phyloP scores from a whole-genome alignment of 306 rosid genomes.

The peach (Prunus persica) region Prunus_persica_NCBIv2 NC_034009.1:29951001-29951500 shows the following conservation, averaged over 20 bases:
- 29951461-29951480: neutral
- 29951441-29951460: neutral
- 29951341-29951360: slow-evolving; percentile 62
- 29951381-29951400: slow-evolving; percentile 89
- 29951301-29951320: slow-evolving; percentile 18
- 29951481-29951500: slow-evolving; percentile 19
- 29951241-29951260: neutral
- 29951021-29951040: neutral
- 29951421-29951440: neutral
- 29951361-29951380: slow-evolving; percentile 77
- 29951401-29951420: slow-evolving; percentile 69
- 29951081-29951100: neutral
- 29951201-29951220: slow-evolving; percentile 66
- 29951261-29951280: neutral
- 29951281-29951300: neutral
- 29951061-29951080: neutral
- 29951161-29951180: slow-evolving; percentile 71
- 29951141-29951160: slow-evolving; percentile 22
- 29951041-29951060: neutral
- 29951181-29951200: slow-evolving; percentile 52
- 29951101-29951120: neutral
- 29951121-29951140: neutral
- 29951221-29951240: slow-evolving; percentile 61
- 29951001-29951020: neutral
- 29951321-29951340: slow-evolving; percentile 88